These are phyloP conservation scores for Triticum timopheevii DNA, from an alignment of 176 grass and related monocot species.

Conservation along the genomic window DNA sequence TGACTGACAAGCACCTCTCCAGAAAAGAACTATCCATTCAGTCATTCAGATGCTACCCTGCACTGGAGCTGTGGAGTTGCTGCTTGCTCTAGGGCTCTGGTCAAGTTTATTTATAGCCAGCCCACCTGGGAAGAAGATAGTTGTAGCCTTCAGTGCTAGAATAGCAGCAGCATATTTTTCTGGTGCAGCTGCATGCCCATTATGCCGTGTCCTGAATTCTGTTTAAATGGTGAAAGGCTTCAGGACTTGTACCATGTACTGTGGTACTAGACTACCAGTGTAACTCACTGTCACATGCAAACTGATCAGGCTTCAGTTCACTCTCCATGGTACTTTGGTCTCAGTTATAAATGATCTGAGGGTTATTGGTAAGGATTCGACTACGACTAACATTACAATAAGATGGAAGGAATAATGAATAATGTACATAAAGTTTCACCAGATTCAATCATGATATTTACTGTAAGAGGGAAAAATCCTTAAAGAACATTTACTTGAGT, in stretches of 20 bases:
- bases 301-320: not conserved
- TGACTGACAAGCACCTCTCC: not conserved
- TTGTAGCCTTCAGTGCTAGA: not conserved
- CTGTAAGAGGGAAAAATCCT: not conserved
- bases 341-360: not conserved
- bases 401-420: not conserved
- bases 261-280: not conserved
- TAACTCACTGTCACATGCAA: not conserved
- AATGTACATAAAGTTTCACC: not conserved
- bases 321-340: not conserved
- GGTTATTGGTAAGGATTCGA: not conserved
- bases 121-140: not conserved
- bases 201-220: not conserved
- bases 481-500: not conserved
- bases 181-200: slow-evolving; percentile 1
- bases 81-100: not conserved
- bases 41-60: slow-evolving; percentile 10
- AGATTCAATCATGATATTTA: not conserved
- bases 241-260: slow-evolving; percentile 4
- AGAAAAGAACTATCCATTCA: not conserved
- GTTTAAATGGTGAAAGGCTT: not conserved
- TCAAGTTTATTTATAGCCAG: slow-evolving; percentile 22
- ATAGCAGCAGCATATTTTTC: not conserved
- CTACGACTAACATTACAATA: not conserved
- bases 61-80: not conserved